Evolutionary conservation across 257 asterid species (phyloP), one percentile per base, ranked within the genome.

Genomic region (Nicotiana undulata): DNA sequence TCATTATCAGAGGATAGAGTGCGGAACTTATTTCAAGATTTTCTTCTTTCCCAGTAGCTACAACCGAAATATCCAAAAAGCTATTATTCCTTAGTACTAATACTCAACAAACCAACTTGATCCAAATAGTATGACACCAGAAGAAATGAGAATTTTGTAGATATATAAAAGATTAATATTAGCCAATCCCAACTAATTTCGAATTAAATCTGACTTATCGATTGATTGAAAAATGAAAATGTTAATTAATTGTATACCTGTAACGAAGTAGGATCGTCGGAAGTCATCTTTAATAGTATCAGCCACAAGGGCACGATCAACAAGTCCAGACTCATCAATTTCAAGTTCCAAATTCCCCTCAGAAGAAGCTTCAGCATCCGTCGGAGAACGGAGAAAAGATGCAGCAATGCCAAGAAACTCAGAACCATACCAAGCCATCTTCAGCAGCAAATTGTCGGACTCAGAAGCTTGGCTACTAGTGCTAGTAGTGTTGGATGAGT

Each of bases 401-500:
- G 96, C 99, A 12, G 94, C 99, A 81, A 95, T 74, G 8, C 99
- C 99, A 51, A 93, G 97, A 63, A 92, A 76, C 76, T 92, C 99
- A 0, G 99, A 93, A 75, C 93, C 92, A 29, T 93, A 93, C 97
- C 99, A 95, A 37, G 98, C 99, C 34, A 87, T 29, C 87, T 87
- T 90, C 70, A 94, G 93, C 87, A 93, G 81, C 83, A 84, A 67
- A 75, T 93, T 95, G 80, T 91, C 93, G 52, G 97, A 88, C 76
- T 85, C 87, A 1, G 91, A 64, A 51, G 67, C 86, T 80, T 58
- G 72, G 67, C 44, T 74, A 2, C 44, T 13, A 13, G 24, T 46
- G 28, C 75, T 32, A 11, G 76, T 37, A 17, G 58, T 68, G 4
- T 83, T 80, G 32, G 85, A 67, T 60, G 90, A 65, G 64, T 79